phyloP scores from a whole-genome alignment of 495 filamentous ascomycete genomes.

The Melanomma pulvis-pyrius region DNA sequence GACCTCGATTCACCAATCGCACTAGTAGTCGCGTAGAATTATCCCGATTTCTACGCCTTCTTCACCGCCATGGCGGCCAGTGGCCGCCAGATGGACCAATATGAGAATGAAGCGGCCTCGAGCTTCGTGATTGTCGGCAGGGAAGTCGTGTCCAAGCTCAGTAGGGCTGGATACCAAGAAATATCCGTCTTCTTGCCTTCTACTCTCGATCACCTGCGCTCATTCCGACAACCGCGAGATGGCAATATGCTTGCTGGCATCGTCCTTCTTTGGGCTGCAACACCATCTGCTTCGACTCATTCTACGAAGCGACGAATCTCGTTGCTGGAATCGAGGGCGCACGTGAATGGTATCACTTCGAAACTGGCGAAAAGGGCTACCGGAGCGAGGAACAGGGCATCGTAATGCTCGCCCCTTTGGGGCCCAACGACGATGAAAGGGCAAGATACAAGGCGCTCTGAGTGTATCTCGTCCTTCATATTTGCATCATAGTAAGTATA shows the following conservation, averaged over 20 bases:
- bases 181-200: conserved; percentile 2
- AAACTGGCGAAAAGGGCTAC: neutral
- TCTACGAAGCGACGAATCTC: conserved; percentile 2
- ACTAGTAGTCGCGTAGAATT: neutral
- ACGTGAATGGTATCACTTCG: neutral
- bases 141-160: neutral
- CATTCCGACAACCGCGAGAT: neutral
- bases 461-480: neutral
- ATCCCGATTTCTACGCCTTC: neutral
- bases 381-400: neutral
- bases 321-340: neutral
- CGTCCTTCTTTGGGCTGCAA: conserved; percentile 11
- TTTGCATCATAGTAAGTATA: neutral
- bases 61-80: neutral
- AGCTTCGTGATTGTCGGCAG: neutral
- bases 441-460: conserved; percentile 1
- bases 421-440: neutral
- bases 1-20: neutral
- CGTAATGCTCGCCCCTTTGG: conserved; percentile 1
- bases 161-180: neutral
- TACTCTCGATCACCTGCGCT: conserved; percentile 1
- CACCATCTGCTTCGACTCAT: neutral
- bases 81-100: neutral
- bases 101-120: neutral
- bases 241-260: neutral